Percentiles rank a stretch among this genome's conserved stretches.
Evolutionary conservation across 1,139 yeast species (phyloP).

Genomic region (Magnusiomyces ingens): DNA sequence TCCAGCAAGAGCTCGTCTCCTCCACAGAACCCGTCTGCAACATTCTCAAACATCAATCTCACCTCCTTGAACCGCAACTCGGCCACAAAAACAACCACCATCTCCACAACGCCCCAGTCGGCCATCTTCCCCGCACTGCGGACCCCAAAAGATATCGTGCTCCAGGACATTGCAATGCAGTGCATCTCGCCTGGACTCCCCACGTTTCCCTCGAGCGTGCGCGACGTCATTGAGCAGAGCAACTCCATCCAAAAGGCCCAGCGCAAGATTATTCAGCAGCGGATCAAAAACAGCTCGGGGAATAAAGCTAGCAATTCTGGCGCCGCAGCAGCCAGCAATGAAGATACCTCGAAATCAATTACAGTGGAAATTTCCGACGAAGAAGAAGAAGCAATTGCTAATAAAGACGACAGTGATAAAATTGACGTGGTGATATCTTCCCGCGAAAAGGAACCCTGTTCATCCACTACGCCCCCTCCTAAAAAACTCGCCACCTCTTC

Average conservation of each 20-base stretch:
- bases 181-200: constrained; percentile 39
- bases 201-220: constrained; percentile 18
- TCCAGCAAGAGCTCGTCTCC: constrained; percentile 1
- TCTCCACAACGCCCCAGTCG: constrained; percentile 10
- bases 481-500: too few species aligned
- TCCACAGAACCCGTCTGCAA: not conserved
- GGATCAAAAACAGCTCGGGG: constrained; percentile 16
- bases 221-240: constrained; percentile 15
- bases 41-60: constrained; percentile 4
- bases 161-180: constrained; percentile 32
- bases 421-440: too few species aligned
- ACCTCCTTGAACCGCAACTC: constrained; percentile 9
- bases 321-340: too few species aligned
- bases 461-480: too few species aligned
- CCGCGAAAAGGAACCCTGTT: too few species aligned
- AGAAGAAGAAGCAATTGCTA: too few species aligned
- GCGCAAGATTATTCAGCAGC: constrained; percentile 29
- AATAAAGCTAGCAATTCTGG: too few species aligned
- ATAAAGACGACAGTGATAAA: too few species aligned
- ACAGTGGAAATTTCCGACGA: too few species aligned
- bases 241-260: constrained; percentile 31
- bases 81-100: constrained; percentile 11
- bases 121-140: constrained; percentile 17
- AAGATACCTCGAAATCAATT: too few species aligned
- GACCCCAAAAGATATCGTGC: constrained; percentile 31